Evolutionary conservation across 2,329 filamentous ascomycete species (phyloP).

Genomic region (Botrytis deweyae): DNA sequence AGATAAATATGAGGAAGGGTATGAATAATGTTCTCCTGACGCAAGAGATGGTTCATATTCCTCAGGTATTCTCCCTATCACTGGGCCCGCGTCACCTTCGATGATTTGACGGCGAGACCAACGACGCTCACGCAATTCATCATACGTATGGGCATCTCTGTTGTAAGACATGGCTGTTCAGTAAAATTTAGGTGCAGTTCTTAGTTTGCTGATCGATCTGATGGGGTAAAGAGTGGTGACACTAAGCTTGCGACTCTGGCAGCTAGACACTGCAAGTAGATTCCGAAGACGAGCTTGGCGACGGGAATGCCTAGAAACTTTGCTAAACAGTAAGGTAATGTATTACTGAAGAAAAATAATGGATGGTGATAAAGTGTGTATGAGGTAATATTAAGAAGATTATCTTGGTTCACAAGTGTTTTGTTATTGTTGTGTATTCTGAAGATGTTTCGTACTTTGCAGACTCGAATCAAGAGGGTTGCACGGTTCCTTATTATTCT

Average conservation of each 20-base stretch:
- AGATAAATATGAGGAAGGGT: not conserved
- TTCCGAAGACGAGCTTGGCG: not conserved
- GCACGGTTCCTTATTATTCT: not conserved
- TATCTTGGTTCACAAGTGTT: not conserved
- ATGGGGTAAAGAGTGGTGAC: too few relatives aligned
- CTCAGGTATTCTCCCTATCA: not conserved
- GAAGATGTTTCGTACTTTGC: not conserved
- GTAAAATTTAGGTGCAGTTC: too few relatives aligned
- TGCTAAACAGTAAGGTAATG: too few relatives aligned
- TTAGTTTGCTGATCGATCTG: too few relatives aligned
- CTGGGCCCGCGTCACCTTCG: not conserved
- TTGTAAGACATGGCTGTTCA: too few relatives aligned
- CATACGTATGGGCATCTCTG: too few relatives aligned
- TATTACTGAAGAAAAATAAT: too few relatives aligned
- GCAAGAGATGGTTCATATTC: not conserved
- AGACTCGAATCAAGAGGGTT: not conserved
- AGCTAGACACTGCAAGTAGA: not conserved
- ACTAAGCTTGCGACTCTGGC: too few relatives aligned
- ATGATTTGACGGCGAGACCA: too few relatives aligned
- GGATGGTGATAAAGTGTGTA: too few relatives aligned
- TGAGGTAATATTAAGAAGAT: too few relatives aligned
- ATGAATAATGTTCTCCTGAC: not conserved
- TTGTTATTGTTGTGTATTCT: not conserved
- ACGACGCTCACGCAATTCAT: too few relatives aligned
- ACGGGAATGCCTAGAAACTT: not conserved